Base-by-base conservation (phyloP, 73 alveolate genomes). In the Strombidium stylifer region DNA sequence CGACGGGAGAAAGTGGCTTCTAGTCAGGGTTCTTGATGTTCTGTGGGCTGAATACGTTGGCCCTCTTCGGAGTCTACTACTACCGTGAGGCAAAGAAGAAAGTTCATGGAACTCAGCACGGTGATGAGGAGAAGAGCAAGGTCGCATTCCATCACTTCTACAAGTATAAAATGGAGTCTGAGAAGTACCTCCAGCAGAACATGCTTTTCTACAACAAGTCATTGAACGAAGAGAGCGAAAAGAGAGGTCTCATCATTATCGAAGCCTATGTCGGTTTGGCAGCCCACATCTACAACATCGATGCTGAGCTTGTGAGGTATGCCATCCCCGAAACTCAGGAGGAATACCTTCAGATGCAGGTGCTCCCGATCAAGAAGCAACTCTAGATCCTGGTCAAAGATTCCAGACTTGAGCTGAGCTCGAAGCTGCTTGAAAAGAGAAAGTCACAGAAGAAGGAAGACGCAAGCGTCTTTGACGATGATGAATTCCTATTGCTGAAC, bases 261-360 rank as follows among this genome's bases (percentile, higher is more conserved):
- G 75, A 60, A 44, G 75, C 62, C 15, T 60, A 60, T 25, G 36
- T 35, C 27, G 75, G 75, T 11, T 23, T 60, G 3, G 47, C 42
- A 4, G 61, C 36, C 16, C 75, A 60, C 28, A 44, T 60, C 25
- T 60, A 60, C 44, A n/a, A 60, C 16, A 44, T 60, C 11, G 75
- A 60, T 19, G 59, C 75, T 3, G 75, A 50, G 3, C 15, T 24
- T 2, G 30, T 60, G 4, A 37, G 36, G 5, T 60, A 23, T 26
- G 12, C 23, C 3, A 6, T 41, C 10, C 75, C 75, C 2, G 15
- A 60, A 41, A 32, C 50, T 41, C 26, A 27, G 6, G 6, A 19
- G 16, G 59, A 39, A 15, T 60, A 41, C 41, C 2, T 10, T 3
- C 36, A 25, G 24, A 2, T 50, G 6, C 28, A 60, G 35, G 3